phyloP scores from a whole-genome alignment of 306 rosid genomes.

The Prunus dulcis region DNA sequence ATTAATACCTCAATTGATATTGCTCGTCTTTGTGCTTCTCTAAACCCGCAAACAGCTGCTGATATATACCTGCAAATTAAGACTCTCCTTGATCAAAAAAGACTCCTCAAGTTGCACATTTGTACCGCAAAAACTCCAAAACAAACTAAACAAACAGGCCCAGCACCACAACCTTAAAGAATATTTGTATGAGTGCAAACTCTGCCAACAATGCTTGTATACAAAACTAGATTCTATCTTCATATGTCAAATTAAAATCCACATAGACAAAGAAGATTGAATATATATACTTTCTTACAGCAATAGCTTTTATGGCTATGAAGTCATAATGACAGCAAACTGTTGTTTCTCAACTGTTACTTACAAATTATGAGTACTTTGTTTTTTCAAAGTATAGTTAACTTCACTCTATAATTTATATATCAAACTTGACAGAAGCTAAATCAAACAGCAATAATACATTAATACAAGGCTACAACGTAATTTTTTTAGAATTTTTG shows the following conservation, averaged over 20 bases:
- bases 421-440: neutral
- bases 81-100: neutral
- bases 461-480: neutral
- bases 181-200: neutral
- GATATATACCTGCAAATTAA: constrained; percentile 32
- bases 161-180: neutral
- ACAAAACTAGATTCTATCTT: neutral
- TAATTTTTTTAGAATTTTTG: neutral
- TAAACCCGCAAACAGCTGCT: constrained; percentile 34
- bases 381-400: neutral
- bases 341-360: neutral
- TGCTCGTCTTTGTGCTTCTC: constrained; percentile 37
- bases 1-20: constrained; percentile 40
- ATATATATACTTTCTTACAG: neutral
- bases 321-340: neutral
- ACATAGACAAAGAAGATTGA: neutral
- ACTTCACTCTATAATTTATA: neutral
- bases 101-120: neutral
- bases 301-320: neutral
- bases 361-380: neutral
- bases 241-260: neutral
- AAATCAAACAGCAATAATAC: neutral
- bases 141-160: neutral
- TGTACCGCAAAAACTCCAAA: neutral
- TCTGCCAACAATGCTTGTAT: neutral